Evolutionary conservation across 148 eudicot species (phyloP), one percentile per base, ranked within the genome.

Genomic region (Bassia scoparia): DNA sequence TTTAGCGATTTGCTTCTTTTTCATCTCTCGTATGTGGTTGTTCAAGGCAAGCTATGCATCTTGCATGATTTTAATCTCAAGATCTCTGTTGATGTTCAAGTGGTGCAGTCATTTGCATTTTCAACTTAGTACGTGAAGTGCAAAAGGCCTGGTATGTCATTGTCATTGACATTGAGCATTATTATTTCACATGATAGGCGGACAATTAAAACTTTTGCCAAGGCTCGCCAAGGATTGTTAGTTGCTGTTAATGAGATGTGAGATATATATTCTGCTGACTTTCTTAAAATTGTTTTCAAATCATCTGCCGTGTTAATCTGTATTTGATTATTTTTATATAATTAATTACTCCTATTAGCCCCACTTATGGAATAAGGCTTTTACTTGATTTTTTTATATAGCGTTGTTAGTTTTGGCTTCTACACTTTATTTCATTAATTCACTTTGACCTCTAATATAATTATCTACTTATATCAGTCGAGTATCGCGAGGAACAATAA

Each of bases 171-270:
- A 93, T 91, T 77, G 98, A 95, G 98, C 98, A 59, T 81, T 95
- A 83, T 81, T 95, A 71, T 95, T 95, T 80, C 87, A 88, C 72
- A 88, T 95, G 98, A 88, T 95, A 70, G 98, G 98, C 61, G 98
- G 98, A 72, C 98, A 95, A 54, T 71, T 95, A 75, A 95, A 95
- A 83, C 84, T 64, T 95, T 91, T 81, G 90, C 98, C 66, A 88
- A 91, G 86, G 98, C 98, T 78, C 93, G 96, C 76, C 91, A 89
- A 83, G 98, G 91, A 83, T 89, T 95, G 68, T 77, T 95, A 50
- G 98, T 89, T 76, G 98, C 98, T 49, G 98, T 95, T 48, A 95
- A 91, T 86, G 98, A 95, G 82, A 79, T 92, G 98, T 95, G 84
- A 89, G 93, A 73, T 68, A 52, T 56, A 49, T 73, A 31, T 76